A percentile compares a stretch with the other conserved stretches of the same genome.
Conservation (phyloP, 1,284 basidiomycete species). For the Ceratobasidium sp. region DNA sequence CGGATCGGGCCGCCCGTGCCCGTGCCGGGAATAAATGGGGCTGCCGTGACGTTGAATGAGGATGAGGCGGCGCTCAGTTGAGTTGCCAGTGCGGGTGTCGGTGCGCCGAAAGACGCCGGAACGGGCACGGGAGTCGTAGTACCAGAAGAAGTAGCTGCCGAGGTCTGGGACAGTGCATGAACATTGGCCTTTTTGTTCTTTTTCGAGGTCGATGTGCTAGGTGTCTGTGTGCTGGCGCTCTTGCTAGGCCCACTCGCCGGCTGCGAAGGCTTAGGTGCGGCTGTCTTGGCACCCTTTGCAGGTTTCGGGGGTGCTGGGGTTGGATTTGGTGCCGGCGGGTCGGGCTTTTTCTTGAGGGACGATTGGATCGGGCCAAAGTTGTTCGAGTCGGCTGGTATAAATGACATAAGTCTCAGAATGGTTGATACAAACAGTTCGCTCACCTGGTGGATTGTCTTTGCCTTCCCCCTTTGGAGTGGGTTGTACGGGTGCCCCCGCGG, state of each 20-base stretch:
- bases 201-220: slow-evolving; percentile 16
- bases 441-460: slow-evolving; percentile 9
- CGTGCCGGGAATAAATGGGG: slow-evolving; percentile 40
- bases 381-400: slow-evolving; percentile 5
- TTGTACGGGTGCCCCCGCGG: slow-evolving; percentile 18
- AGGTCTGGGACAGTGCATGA: slow-evolving; percentile 46
- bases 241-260: slow-evolving; percentile 30
- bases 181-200: slow-evolving; percentile 44
- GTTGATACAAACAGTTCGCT: background rate
- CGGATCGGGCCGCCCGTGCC: slow-evolving; percentile 44
- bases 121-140: background rate
- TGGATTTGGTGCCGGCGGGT: slow-evolving; percentile 13
- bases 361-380: slow-evolving; percentile 26
- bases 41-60: slow-evolving; percentile 35
- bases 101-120: slow-evolving; percentile 18
- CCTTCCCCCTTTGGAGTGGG: background rate
- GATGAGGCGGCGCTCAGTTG: background rate
- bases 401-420: background rate
- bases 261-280: slow-evolving; percentile 42
- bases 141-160: slow-evolving; percentile 2
- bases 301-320: slow-evolving; percentile 27
- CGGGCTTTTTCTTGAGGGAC: background rate
- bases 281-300: slow-evolving; percentile 36
- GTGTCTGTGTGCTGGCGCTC: slow-evolving; percentile 13
- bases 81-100: background rate